Percentiles rank a stretch among this genome's conserved stretches.
phyloP scores from a whole-genome alignment of 768 basidiomycete species.

The Kwoniella heveanensis region DNA sequence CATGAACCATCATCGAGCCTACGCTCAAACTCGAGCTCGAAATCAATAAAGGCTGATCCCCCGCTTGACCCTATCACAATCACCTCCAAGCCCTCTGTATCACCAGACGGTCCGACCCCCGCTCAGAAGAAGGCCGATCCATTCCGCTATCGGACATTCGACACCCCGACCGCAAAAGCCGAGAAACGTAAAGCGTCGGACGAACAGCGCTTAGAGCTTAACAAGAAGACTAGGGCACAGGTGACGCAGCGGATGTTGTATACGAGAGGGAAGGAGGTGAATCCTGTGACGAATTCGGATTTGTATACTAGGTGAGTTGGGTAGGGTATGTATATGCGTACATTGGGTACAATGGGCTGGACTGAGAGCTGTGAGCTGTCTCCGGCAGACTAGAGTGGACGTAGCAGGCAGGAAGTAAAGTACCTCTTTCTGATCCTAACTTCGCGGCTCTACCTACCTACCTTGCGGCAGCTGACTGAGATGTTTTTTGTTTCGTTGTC shows the following conservation, averaged over 20 bases:
- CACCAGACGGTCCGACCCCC: not conserved
- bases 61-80: too few species aligned
- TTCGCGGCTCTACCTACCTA: too few species aligned
- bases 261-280: constrained; percentile 39
- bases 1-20: not conserved
- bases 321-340: too few species aligned
- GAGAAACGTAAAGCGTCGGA: constrained; percentile 28
- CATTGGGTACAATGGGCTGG: too few species aligned
- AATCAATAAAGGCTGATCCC: too few species aligned
- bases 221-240: constrained; percentile 17
- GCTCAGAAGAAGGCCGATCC: constrained; percentile 2
- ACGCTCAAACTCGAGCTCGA: not conserved
- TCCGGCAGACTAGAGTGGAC: too few species aligned
- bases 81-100: too few species aligned
- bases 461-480: too few species aligned
- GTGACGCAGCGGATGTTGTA: constrained; percentile 42
- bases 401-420: too few species aligned
- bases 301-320: constrained; percentile 41
- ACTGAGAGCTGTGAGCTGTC: too few species aligned
- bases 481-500: not conserved
- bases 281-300: constrained; percentile 53
- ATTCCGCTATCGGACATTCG: not conserved
- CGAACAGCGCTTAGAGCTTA: constrained; percentile 20
- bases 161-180: not conserved
- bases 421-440: too few species aligned